Percentiles rank a stretch among this genome's conserved stretches.
Conservation (phyloP, 805 yeast genomes). For the Kazachstania martiniae region DNA sequence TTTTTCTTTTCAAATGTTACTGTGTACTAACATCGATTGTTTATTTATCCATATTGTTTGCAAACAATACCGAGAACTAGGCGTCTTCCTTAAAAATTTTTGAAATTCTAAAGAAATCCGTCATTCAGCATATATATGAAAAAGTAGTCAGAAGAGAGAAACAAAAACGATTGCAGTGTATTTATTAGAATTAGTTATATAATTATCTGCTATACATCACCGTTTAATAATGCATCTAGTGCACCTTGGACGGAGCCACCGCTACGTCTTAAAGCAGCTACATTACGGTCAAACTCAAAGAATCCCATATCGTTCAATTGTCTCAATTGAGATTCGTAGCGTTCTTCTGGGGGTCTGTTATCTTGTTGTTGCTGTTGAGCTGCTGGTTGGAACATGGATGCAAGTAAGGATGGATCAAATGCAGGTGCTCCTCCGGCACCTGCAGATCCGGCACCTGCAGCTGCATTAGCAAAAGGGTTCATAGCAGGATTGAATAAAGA, state of each 20-base stretch:
- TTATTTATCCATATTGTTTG: too few relatives aligned
- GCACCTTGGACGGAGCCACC: conserved; percentile 99
- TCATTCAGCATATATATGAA: too few relatives aligned
- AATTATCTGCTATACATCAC: conserved; percentile 38
- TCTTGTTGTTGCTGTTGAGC: conserved; percentile 32
- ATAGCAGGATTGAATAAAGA: conserved; percentile 29
- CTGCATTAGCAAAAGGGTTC: conserved; percentile 35
- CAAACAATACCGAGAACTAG: too few relatives aligned
- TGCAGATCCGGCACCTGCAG: conserved; percentile 10
- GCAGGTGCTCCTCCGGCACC: conserved; percentile 25
- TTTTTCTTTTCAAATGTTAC: too few relatives aligned
- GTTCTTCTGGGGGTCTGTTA: conserved; percentile 69
- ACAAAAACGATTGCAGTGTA: too few relatives aligned
- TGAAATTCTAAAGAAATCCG: too few relatives aligned
- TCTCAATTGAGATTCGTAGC: conserved; percentile 59
- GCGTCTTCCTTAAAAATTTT: too few relatives aligned
- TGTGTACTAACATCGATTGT: too few relatives aligned
- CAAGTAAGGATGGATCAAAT: conserved; percentile 39
- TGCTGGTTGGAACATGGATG: conserved; percentile 29
- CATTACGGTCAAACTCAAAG: conserved; percentile 84
- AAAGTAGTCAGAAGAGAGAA: too few relatives aligned
- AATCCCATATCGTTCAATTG: conserved; percentile 81
- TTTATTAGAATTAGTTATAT: too few relatives aligned
- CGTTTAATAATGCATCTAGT: conserved; percentile 69
- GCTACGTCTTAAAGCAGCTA: conserved; percentile 82